phyloP scores from a whole-genome alignment of 108 stramenopile genomes.

The Cyclotella cryptica region DNA sequence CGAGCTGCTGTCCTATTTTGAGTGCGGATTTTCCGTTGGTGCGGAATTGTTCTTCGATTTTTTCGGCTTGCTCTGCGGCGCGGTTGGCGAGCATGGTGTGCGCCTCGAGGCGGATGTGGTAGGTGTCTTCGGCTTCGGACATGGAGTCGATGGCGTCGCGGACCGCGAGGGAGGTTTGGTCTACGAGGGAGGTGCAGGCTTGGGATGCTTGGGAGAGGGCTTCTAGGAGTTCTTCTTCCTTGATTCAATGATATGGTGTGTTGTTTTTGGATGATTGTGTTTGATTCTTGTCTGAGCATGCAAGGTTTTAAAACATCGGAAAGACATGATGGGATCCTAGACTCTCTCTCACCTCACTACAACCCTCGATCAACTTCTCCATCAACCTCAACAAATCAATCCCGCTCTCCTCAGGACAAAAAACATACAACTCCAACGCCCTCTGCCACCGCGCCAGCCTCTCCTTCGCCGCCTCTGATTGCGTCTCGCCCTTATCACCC shows the following conservation, averaged over 20 bases:
- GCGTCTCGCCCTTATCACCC: slow-evolving; percentile 59
- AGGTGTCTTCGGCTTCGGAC: slow-evolving; percentile 69
- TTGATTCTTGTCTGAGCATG: no score
- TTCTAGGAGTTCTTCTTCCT: slow-evolving; percentile 82
- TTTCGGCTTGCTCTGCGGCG: slow-evolving; percentile 66
- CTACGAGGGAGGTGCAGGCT: slow-evolving; percentile 69
- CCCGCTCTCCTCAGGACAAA: slow-evolving; percentile 58
- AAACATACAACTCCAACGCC: slow-evolving; percentile 82
- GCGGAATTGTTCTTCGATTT: slow-evolving; percentile 81
- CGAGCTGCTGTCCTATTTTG: slow-evolving; percentile 84
- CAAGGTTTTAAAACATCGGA: neutral
- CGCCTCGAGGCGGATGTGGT: slow-evolving; percentile 83
- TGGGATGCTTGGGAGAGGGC: slow-evolving; percentile 70
- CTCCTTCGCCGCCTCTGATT: slow-evolving; percentile 62
- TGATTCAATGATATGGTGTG: neutral
- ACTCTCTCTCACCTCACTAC: slow-evolving; percentile 55
- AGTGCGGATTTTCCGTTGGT: slow-evolving; percentile 82
- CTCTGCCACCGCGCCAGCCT: slow-evolving; percentile 77
- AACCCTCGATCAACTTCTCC: slow-evolving; percentile 73
- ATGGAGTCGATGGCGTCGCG: slow-evolving; percentile 71
- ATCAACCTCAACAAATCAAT: slow-evolving; percentile 66
- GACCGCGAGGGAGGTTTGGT: slow-evolving; percentile 63
- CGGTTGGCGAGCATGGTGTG: slow-evolving; percentile 72
- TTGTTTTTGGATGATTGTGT: slow-evolving; percentile 3
- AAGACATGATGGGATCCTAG: neutral